A percentile compares a stretch with the other conserved stretches of the same genome.
These are phyloP conservation scores for Sphagnum tenellum DNA, from an alignment of 225 moss, liverwort and hornwort species.

Conservation along the genomic window DNA sequence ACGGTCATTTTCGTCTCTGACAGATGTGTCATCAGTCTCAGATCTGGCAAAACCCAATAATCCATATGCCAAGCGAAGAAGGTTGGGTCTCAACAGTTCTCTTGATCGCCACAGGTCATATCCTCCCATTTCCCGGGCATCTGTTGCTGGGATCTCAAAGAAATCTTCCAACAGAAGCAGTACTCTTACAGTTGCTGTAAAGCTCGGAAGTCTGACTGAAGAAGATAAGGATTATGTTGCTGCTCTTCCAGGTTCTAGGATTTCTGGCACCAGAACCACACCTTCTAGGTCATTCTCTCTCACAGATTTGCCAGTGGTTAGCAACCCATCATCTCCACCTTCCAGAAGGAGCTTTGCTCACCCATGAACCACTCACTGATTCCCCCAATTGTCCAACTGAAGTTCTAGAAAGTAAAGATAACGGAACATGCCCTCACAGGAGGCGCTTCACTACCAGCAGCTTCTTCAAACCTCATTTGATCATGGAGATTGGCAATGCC, in stretches of 20 bases:
- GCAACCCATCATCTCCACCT: too few relatives aligned
- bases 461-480: too few relatives aligned
- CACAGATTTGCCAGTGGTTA: constrained; percentile 28
- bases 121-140: constrained; percentile 33
- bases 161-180: constrained; percentile 30
- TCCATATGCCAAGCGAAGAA: constrained; percentile 65
- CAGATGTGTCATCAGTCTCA: constrained; percentile 48
- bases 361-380: too few relatives aligned
- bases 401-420: too few relatives aligned
- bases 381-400: too few relatives aligned
- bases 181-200: constrained; percentile 57
- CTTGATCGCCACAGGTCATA: constrained; percentile 58
- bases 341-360: too few relatives aligned
- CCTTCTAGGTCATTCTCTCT: constrained; percentile 44
- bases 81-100: constrained; percentile 44
- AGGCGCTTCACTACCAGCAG: too few relatives aligned
- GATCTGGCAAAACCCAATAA: constrained; percentile 79
- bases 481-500: too few relatives aligned
- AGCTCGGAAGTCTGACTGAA: constrained; percentile 30
- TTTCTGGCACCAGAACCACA: constrained; percentile 6
- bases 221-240: constrained; percentile 16
- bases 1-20: constrained; percentile 63
- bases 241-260: background rate
- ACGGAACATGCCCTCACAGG: too few relatives aligned
- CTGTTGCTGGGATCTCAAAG: constrained; percentile 56